A percentile compares a stretch with the other conserved stretches of the same genome.
Evolutionary conservation across 805 yeast species (phyloP).

Genomic region (Metschnikowia matae): DNA sequence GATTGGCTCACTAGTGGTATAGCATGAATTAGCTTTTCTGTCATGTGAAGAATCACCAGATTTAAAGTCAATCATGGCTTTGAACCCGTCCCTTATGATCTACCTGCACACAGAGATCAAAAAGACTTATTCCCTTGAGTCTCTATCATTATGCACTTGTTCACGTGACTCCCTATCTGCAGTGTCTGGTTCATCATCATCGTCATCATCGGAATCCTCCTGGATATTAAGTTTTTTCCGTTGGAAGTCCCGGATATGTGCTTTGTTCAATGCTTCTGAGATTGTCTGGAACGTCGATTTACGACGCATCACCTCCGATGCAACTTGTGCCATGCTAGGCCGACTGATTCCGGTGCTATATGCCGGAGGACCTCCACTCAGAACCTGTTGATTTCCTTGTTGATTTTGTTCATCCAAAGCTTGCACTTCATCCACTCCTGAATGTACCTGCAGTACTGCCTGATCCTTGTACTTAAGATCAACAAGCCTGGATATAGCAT

Average conservation of each 20-base stretch:
- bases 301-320: conserved; percentile 16
- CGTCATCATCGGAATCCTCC: conserved; percentile 31
- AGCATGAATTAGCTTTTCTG: no score
- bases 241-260: conserved; percentile 85
- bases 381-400: background rate
- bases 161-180: conserved; percentile 8
- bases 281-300: conserved; percentile 40
- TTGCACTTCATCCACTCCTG: no score
- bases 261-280: conserved; percentile 59
- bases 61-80: no score
- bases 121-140: no score
- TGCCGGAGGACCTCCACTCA: conserved; percentile 2
- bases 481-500: conserved; percentile 34
- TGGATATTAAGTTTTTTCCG: conserved; percentile 43
- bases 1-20: no score
- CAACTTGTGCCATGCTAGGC: background rate
- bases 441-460: no score
- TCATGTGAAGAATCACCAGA: no score
- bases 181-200: conserved; percentile 25
- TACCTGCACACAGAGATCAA: no score
- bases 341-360: background rate
- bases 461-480: conserved; percentile 23
- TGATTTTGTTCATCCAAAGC: background rate
- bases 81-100: no score
- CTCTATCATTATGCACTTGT: no score